Evolutionary conservation across 164 flowering plant species (phyloP).

Genomic region (Euptelea pleiosperma): DNA sequence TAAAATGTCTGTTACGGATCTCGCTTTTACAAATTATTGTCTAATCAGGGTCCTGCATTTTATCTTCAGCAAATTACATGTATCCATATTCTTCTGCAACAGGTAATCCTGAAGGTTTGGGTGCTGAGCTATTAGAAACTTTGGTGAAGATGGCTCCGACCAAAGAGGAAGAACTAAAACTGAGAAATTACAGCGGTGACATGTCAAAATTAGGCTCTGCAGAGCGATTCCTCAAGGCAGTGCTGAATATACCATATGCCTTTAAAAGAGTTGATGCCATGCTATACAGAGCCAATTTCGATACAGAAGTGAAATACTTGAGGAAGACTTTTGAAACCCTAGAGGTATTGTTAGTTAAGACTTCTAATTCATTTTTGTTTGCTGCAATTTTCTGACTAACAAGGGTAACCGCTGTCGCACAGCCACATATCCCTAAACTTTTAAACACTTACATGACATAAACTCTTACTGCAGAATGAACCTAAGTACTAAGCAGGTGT

Average conservation of each 20-base stretch:
- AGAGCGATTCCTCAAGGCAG: slow-evolving; percentile 79
- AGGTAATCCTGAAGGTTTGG: slow-evolving; percentile 85
- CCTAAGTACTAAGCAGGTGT: no score
- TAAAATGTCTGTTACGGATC: not conserved
- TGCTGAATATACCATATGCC: slow-evolving; percentile 90
- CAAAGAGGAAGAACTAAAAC: slow-evolving; percentile 93
- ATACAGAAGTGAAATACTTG: slow-evolving; percentile 75
- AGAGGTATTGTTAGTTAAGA: slow-evolving; percentile 56
- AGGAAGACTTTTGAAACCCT: slow-evolving; percentile 81
- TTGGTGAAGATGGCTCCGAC: slow-evolving; percentile 99
- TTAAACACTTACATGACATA: not conserved
- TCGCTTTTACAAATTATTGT: not conserved
- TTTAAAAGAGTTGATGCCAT: slow-evolving; percentile 94
- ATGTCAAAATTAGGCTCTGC: slow-evolving; percentile 85
- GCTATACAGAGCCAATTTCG: slow-evolving; percentile 92
- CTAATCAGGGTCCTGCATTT: not conserved
- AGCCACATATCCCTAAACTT: not conserved
- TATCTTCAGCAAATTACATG: not conserved
- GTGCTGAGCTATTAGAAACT: slow-evolving; percentile 86
- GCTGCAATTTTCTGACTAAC: slow-evolving; percentile 2
- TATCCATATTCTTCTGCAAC: slow-evolving; percentile 18
- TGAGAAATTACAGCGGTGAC: slow-evolving; percentile 74
- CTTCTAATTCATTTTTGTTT: slow-evolving; percentile 1
- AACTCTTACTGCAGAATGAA: not conserved
- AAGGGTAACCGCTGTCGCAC: not conserved